Percentiles rank a stretch among this genome's conserved stretches.
phyloP scores from a whole-genome alignment of 2,329 filamentous ascomycete genomes.

The Keithomyces neogunnii region DNA sequence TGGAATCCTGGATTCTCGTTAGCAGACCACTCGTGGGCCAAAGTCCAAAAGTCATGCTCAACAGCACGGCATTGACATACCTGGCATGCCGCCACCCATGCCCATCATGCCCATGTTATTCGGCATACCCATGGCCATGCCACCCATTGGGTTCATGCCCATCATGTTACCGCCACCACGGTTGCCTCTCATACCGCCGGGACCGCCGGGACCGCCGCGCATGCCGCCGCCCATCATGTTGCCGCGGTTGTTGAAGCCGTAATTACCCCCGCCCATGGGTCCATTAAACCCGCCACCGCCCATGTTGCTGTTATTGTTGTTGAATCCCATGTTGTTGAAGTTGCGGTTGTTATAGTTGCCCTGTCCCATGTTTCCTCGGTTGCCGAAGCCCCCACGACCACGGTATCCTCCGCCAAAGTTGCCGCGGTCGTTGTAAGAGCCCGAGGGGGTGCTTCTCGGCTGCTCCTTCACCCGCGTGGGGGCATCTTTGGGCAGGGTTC shows the following conservation, averaged over 20 bases:
- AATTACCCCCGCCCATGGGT: constrained; percentile 43
- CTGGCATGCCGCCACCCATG: constrained; percentile 30
- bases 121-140: constrained; percentile 48
- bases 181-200: constrained; percentile 39
- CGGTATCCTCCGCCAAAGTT: constrained; percentile 41
- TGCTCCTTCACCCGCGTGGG: constrained; percentile 54
- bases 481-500: constrained; percentile 81
- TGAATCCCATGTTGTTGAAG: constrained; percentile 35
- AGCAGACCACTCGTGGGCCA: constrained; percentile 7
- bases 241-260: constrained; percentile 40
- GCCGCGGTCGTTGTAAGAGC: constrained; percentile 38
- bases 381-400: constrained; percentile 38
- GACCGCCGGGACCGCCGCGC: constrained; percentile 37
- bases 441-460: constrained; percentile 43
- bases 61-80: constrained; percentile 15
- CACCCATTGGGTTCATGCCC: constrained; percentile 37
- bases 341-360: constrained; percentile 32
- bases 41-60: not conserved
- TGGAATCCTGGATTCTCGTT: constrained; percentile 46
- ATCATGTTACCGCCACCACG: constrained; percentile 45
- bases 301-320: constrained; percentile 31
- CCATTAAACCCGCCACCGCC: constrained; percentile 39
- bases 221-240: constrained; percentile 31
- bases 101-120: constrained; percentile 50
- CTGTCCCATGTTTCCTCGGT: constrained; percentile 40